A percentile compares a stretch with the other conserved stretches of the same genome.
Evolutionary conservation across 306 rosid species (phyloP).

Genomic region (Malus sylvestris): DNA sequence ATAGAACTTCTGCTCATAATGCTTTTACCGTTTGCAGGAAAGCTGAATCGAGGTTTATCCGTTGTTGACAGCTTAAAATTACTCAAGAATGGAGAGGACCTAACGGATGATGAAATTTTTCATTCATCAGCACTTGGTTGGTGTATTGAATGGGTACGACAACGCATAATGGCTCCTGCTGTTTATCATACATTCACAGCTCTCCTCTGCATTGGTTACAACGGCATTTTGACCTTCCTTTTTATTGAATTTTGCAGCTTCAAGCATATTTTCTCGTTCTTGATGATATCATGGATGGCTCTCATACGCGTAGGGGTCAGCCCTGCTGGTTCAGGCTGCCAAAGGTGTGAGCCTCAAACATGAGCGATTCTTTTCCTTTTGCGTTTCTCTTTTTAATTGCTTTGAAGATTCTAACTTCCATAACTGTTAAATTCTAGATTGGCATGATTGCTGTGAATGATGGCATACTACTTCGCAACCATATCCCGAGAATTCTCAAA

Average conservation of each 20-base stretch:
- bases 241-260: conserved; percentile 19
- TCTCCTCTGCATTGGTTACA: neutral
- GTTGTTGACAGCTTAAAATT: conserved; percentile 38
- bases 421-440: conserved; percentile 34
- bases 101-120: conserved; percentile 35
- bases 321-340: conserved; percentile 49
- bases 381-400: neutral
- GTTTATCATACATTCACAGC: neutral
- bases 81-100: conserved; percentile 28
- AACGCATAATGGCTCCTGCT: neutral
- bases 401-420: neutral
- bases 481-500: conserved; percentile 61
- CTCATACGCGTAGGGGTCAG: conserved; percentile 48
- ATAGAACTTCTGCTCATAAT: neutral
- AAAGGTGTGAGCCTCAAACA: conserved; percentile 21
- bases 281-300: conserved; percentile 48
- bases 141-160: conserved; percentile 54
- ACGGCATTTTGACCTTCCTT: neutral
- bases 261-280: conserved; percentile 48
- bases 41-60: conserved; percentile 43
- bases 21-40: conserved; percentile 24
- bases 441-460: conserved; percentile 85
- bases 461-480: conserved; percentile 74
- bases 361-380: neutral
- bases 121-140: conserved; percentile 43